Evolutionary conservation across 495 filamentous ascomycete genomes (phyloP), one percentile per base, ranked within the genome.

Genomic region (Penicillium cosmopolitanum): DNA sequence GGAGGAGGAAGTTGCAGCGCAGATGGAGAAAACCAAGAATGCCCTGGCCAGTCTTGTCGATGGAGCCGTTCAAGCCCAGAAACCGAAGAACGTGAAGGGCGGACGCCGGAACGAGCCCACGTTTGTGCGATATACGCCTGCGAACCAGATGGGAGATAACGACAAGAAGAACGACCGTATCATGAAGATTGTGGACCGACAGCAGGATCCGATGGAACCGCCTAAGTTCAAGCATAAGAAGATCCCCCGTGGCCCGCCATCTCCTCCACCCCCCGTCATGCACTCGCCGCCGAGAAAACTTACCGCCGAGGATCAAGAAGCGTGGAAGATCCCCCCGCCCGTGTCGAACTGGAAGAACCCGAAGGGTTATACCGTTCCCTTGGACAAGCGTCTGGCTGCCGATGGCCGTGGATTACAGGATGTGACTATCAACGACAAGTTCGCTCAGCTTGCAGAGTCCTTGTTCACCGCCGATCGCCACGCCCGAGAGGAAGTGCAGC

Each of bases 261-360:
- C 87, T 28, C 95, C 95, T 2, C 95, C 95, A 0, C 90, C 95
- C 48, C 96, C 95, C 5, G 84, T 99, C 43, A 91, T 99, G 86
- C 96, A 97, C 66, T 96, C 92, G 4, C 95, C 95, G 18, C 93
- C 95, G 2, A 80, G 95, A 58, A 98, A 98, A 72, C 83, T 98
- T 23, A 98, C 96, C 0, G 95, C 95, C 11, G 94, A 94, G 71
- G 95, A 99, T 65, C 96, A 98, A 75, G 95, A 97, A 73, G 90
- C 89, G 13, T 98, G 95, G 95, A 91, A 87, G 60, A 96, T 98
- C 35, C 93, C 95, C 1, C 94, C 95, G 0, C 89, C 96, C 0
- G 89, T 99, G 3, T 96, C 91, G 15, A 96, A 97, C 71, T 99
- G 95, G 95, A 99, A 99, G 84, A 99, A 99, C 67, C 91, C 94